Conservation (phyloP, 2,329 filamentous ascomycete genomes). For the Pseudomassariella vexata region DNA sequence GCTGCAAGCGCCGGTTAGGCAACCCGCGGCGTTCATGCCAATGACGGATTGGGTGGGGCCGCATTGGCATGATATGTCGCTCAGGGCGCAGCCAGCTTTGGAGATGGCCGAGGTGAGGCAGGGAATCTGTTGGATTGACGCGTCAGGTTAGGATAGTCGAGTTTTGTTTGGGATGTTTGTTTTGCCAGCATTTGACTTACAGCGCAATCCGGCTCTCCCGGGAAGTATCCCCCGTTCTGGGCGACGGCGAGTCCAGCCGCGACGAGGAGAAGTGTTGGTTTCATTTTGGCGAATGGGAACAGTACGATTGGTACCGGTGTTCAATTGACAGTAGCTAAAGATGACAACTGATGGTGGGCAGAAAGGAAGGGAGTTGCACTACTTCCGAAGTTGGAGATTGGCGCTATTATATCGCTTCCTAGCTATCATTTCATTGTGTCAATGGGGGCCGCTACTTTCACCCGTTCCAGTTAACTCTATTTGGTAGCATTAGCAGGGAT, state of each 20-base stretch:
- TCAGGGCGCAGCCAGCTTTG: slow-evolving; percentile 37
- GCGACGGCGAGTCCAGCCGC: slow-evolving; percentile 23
- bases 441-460: no score
- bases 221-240: slow-evolving; percentile 19
- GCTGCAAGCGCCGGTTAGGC: slow-evolving; percentile 26
- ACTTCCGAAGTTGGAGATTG: no score
- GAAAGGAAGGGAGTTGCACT: no score
- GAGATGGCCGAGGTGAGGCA: slow-evolving; percentile 42
- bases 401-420: no score
- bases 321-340: no score
- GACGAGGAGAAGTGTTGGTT: slow-evolving; percentile 17
- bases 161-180: neutral
- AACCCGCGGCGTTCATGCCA: slow-evolving; percentile 19
- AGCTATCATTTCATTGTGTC: no score
- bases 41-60: slow-evolving; percentile 27
- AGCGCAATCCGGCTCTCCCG: slow-evolving; percentile 28
- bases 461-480: no score
- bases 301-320: no score
- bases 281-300: slow-evolving; percentile 24
- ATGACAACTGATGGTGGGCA: no score
- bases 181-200: slow-evolving; percentile 17
- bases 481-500: no score
- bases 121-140: slow-evolving; percentile 24
- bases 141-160: neutral
- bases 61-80: slow-evolving; percentile 47